These are phyloP conservation scores for Pouteria campechiana DNA, from an alignment of 179 eudicot genomes.

Conservation along the genomic window DNA sequence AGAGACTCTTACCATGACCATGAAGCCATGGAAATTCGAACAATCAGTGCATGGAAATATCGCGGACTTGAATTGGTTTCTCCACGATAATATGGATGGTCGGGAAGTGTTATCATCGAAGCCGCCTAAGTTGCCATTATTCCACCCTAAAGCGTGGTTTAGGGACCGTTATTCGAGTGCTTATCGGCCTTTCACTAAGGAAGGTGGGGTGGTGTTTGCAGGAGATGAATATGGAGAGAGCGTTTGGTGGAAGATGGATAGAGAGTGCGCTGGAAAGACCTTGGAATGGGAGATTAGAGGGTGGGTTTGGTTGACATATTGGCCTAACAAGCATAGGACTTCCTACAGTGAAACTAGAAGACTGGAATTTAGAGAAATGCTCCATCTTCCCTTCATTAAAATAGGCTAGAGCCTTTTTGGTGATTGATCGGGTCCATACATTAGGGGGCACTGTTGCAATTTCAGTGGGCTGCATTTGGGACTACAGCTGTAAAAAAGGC, in stretches of 20 bases:
- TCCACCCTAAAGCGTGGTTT: constrained; percentile 76
- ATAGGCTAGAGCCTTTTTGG: too few relatives aligned
- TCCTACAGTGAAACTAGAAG: constrained; percentile 67
- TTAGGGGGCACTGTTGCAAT: too few relatives aligned
- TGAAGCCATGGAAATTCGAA: constrained; percentile 89
- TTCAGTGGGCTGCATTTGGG: too few relatives aligned
- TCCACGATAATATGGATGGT: constrained; percentile 56
- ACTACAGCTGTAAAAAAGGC: too few relatives aligned
- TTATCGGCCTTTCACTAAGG: constrained; percentile 62
- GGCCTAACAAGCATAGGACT: constrained; percentile 67
- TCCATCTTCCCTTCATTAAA: constrained; percentile 48
- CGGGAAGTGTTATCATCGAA: constrained; percentile 67
- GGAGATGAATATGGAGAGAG: constrained; percentile 63
- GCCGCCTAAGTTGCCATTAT: constrained; percentile 48
- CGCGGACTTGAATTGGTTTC: constrained; percentile 62
- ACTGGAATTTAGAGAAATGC: constrained; percentile 55
- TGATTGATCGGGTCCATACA: too few relatives aligned
- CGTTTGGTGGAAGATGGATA: constrained; percentile 72
- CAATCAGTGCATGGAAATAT: constrained; percentile 53
- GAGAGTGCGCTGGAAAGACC: constrained; percentile 25
- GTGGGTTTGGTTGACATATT: constrained; percentile 77
- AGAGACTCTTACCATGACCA: constrained; percentile 41
- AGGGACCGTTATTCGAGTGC: constrained; percentile 53
- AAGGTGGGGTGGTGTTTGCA: constrained; percentile 83
- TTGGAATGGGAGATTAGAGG: constrained; percentile 76